Base-by-base conservation (phyloP, 2,329 filamentous ascomycete species). In the Pseudogymnoascus sp. region DNA sequence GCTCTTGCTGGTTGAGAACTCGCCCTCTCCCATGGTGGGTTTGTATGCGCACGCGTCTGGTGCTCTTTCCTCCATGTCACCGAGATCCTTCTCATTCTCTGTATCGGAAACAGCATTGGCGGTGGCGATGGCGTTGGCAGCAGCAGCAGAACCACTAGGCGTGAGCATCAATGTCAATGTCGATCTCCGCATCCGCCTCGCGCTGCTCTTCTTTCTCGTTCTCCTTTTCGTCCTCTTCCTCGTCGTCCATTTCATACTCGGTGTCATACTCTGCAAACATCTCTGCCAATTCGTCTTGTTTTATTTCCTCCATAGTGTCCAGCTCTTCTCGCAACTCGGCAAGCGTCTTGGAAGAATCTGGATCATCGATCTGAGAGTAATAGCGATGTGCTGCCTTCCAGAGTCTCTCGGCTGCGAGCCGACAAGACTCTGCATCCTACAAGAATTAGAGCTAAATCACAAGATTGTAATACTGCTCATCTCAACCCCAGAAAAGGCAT, bases 151-250 rank as follows among this genome's bases (percentile, higher is more conserved):
- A 8, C 58, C n/a, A n/a, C n/a, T n/a, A n/a, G n/a, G 73, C 75
- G 28, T 65, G 69, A 37, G 62, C 61, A 12, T 63, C 65, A 2
- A 69, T 71, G 36, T 68, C 70, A 8, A 53, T 72, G 63, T 70
- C 72, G 62, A 63, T 72, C 41, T 14, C 20, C 12, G n/a, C 20
- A n/a, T 47, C 41, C 12, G 6, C 14, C 20, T 47, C 20, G 20
- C 41, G 20, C 41, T 25, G 11, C 20, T n/a, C 38, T 22, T 22
- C 38, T 11, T 22, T 41, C 38, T 22, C 38, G 11, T 22, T 7
- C 18, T 22, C 38, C 9, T 7, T 11, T 6, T 22, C 18, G 4
- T 39, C 7, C 15, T 11, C n/a, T 41, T 11, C 18, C 18, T n/a
- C n/a, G 18, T 41, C 9, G 3, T 41, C 18, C 18, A 43, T 11